Percentiles rank a stretch among this genome's conserved stretches.
Evolutionary conservation across 805 yeast genomes (phyloP).

Genomic region (Wickerhamomyces tratensis): DNA sequence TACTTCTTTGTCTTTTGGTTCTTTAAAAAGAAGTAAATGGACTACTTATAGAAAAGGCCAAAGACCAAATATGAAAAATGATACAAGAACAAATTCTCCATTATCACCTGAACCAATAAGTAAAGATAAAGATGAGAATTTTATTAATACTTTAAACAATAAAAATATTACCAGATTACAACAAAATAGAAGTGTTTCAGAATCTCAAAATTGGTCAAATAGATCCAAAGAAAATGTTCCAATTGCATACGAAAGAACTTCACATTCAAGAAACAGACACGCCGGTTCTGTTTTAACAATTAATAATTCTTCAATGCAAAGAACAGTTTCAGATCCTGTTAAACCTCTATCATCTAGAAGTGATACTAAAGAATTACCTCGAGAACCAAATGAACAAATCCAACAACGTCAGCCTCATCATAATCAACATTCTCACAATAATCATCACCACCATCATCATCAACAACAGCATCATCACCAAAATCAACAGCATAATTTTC

Average conservation of each 20-base stretch:
- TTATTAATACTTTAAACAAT: neutral
- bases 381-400: neutral
- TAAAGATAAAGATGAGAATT: constrained; percentile 12
- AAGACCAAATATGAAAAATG: constrained; percentile 7
- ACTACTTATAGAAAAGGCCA: constrained; percentile 37
- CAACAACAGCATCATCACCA: constrained; percentile 5
- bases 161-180: too few species aligned
- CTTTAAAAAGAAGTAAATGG: constrained; percentile 37
- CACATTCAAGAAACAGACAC: constrained; percentile 28
- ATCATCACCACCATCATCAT: constrained; percentile 4
- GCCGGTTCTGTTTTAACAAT: constrained; percentile 9
- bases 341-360: neutral
- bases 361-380: neutral
- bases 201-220: neutral
- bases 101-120: constrained; percentile 7
- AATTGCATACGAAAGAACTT: constrained; percentile 7
- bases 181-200: constrained; percentile 1
- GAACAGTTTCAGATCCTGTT: neutral
- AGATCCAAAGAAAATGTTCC: neutral
- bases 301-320: neutral
- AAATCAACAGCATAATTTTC: constrained; percentile 2
- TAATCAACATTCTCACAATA: neutral
- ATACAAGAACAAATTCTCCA: constrained; percentile 7
- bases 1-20: constrained; percentile 19
- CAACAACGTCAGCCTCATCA: constrained; percentile 1